These are phyloP conservation scores for Torulaspora franciscae DNA, from an alignment of 805 yeast genomes.

Conservation along the genomic window DNA sequence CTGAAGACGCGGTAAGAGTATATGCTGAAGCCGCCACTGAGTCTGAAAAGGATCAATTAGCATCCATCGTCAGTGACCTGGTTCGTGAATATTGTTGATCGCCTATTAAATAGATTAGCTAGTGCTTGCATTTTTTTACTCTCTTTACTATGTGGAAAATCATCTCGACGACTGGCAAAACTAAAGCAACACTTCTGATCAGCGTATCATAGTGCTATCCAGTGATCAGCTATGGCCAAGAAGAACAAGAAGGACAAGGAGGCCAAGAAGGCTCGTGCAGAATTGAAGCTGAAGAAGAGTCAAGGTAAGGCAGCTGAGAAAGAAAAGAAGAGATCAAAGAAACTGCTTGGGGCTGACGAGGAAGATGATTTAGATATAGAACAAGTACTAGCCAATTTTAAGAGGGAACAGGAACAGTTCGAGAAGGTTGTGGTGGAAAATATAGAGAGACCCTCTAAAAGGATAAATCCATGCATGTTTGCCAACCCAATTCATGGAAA, in stretches of 20 bases:
- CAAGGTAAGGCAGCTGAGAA: constrained; percentile 68
- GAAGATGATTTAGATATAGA: constrained; percentile 83
- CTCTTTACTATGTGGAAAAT: background rate
- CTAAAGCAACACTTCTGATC: background rate
- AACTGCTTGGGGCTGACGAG: constrained; percentile 64
- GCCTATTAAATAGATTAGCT: background rate
- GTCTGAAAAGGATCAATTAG: constrained; percentile 45
- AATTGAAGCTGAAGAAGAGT: constrained; percentile 75
- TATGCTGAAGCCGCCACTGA: constrained; percentile 78
- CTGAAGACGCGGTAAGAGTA: constrained; percentile 95
- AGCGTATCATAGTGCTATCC: background rate
- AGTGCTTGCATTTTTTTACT: constrained; percentile 2
- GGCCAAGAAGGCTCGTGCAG: constrained; percentile 83
- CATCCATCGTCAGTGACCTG: constrained; percentile 38
- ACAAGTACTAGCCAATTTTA: constrained; percentile 69
- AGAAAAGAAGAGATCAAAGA: constrained; percentile 68
- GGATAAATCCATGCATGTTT: constrained; percentile 72
- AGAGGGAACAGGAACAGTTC: constrained; percentile 73
- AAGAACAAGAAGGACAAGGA: constrained; percentile 82
- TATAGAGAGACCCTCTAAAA: constrained; percentile 55
- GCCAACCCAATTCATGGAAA: constrained; percentile 72
- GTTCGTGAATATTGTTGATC: constrained; percentile 23
- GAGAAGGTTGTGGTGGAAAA: constrained; percentile 62
- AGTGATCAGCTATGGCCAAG: constrained; percentile 64
- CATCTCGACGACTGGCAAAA: background rate